Evolutionary conservation across 345 rosid species (phyloP).

Genomic region (Melaleuca alternifolia): DNA sequence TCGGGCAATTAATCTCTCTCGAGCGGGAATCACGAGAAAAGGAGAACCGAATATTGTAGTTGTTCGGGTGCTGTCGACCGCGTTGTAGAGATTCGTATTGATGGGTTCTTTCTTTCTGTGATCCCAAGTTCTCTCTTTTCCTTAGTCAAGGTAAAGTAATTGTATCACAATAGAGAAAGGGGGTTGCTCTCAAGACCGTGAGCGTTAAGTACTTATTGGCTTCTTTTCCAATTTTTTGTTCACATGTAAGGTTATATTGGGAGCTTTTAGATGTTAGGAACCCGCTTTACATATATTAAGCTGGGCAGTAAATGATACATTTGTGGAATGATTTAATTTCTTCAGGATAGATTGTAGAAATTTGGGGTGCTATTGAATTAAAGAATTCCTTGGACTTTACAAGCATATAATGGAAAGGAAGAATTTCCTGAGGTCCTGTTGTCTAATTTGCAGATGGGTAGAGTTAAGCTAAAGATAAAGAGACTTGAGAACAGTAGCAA

Average conservation of each 20-base stretch:
- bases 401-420: neutral
- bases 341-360: neutral
- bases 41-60: neutral
- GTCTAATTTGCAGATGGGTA: slow-evolving; percentile 54
- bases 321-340: neutral
- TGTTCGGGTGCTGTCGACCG: neutral
- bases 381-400: neutral
- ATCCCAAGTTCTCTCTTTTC: neutral
- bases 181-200: neutral
- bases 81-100: neutral
- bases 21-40: neutral
- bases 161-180: neutral
- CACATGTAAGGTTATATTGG: neutral
- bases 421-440: neutral
- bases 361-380: neutral
- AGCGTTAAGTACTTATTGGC: neutral
- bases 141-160: neutral
- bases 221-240: neutral
- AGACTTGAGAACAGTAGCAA: slow-evolving; percentile 64
- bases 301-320: neutral
- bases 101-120: neutral
- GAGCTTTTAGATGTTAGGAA: neutral
- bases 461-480: slow-evolving; percentile 85
- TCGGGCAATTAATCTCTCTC: neutral
- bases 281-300: neutral